Percentiles rank a stretch among this genome's conserved stretches.
Conservation (phyloP, 1,284 basidiomycete genomes). For the Dichomitus squalens region DNA sequence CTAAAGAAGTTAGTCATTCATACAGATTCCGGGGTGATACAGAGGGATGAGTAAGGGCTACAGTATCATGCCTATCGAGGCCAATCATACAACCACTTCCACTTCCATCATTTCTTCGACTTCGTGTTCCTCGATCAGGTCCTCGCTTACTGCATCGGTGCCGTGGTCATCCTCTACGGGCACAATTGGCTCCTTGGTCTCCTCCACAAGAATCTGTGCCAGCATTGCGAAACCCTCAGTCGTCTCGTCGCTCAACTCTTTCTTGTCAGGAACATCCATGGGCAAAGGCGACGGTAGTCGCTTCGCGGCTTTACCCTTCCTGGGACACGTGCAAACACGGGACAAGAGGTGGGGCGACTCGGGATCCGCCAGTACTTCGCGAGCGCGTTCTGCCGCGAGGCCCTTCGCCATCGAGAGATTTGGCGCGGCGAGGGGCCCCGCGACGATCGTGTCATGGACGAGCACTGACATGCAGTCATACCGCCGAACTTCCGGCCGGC, state of each 20-base stretch:
- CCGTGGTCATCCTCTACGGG: background rate
- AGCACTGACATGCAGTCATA: slow-evolving; percentile 56
- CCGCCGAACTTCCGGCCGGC: slow-evolving; percentile 42
- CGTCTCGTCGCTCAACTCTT: slow-evolving; percentile 39
- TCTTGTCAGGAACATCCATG: slow-evolving; percentile 20
- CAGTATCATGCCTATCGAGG: no score
- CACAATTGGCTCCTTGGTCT: slow-evolving; percentile 11
- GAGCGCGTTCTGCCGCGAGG: slow-evolving; percentile 62
- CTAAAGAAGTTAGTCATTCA: no score
- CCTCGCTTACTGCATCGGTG: background rate
- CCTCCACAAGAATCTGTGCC: slow-evolving; percentile 31
- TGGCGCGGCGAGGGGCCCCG: slow-evolving; percentile 57
- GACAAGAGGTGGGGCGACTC: slow-evolving; percentile 45
- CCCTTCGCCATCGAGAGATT: slow-evolving; percentile 64
- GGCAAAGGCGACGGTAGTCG: background rate
- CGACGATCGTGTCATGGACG: slow-evolving; percentile 59
- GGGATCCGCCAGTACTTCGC: slow-evolving; percentile 50
- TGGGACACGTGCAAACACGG: slow-evolving; percentile 55
- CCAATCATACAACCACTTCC: no score
- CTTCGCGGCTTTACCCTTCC: slow-evolving; percentile 4
- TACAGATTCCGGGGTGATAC: no score
- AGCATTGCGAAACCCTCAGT: slow-evolving; percentile 41
- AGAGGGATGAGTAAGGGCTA: no score
- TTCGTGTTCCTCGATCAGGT: slow-evolving; percentile 10
- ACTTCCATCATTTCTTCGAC: slow-evolving; percentile 18